Percentiles rank a stretch among this genome's conserved stretches.
Evolutionary conservation across 371 early-diverging fungal species (phyloP).

Genomic region (Parasitella parasitica): DNA sequence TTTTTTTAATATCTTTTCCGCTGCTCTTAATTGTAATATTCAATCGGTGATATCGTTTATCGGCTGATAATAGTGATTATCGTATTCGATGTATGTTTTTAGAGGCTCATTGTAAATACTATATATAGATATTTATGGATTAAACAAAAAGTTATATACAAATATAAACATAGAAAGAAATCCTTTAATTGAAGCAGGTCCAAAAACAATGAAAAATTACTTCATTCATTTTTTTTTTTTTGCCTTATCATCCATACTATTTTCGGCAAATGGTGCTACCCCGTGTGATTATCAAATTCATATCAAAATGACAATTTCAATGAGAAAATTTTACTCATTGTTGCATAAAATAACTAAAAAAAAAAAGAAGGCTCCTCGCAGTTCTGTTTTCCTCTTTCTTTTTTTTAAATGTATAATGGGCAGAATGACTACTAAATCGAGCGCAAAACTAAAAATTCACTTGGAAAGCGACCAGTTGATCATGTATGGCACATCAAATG

Average conservation of each 20-base stretch:
- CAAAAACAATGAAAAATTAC: neutral
- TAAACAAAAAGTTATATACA: too few species aligned
- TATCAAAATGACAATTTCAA: constrained; percentile 1
- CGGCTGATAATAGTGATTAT: neutral
- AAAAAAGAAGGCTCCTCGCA: neutral
- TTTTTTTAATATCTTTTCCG: neutral
- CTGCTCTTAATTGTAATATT: neutral
- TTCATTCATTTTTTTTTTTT: neutral
- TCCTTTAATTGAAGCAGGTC: neutral
- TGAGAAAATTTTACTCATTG: constrained; percentile 7
- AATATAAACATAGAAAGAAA: too few species aligned
- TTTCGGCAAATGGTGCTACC: constrained; percentile 14
- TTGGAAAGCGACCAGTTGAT: constrained; percentile 30
- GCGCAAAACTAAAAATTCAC: constrained; percentile 24
- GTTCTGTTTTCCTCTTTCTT: neutral
- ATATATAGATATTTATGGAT: neutral
- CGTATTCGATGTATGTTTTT: too few species aligned
- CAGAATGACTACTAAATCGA: neutral
- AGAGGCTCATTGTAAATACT: neutral
- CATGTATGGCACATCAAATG: constrained; percentile 31
- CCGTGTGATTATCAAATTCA: constrained; percentile 6
- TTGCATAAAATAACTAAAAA: neutral
- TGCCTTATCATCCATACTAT: constrained; percentile 17
- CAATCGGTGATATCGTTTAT: neutral
- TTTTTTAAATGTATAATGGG: constrained; percentile 3